phyloP scores from a whole-genome alignment of 2,329 filamentous ascomycete genomes.

The Claviceps capensis region DNA sequence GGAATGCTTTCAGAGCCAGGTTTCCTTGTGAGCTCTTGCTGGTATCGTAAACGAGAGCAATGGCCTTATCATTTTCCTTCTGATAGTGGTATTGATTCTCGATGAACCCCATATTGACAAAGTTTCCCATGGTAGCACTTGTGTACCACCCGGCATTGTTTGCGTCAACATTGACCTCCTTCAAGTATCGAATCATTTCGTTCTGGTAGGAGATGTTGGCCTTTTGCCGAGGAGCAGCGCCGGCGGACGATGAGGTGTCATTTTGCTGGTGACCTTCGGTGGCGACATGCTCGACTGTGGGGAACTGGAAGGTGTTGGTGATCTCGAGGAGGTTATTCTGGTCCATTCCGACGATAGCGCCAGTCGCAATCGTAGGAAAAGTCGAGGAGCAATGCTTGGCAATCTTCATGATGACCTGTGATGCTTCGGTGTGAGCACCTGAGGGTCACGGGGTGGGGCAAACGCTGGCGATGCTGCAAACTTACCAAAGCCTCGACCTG shows the following conservation, averaged over 20 bases:
- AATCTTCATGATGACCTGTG: constrained; percentile 89
- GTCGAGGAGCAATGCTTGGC: constrained; percentile 84
- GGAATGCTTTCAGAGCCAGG: constrained; percentile 81
- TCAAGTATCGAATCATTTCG: constrained; percentile 93
- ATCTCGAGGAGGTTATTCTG: constrained; percentile 67
- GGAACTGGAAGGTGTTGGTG: constrained; percentile 93
- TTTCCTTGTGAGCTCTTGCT: constrained; percentile 88
- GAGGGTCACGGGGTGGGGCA: constrained; percentile 21
- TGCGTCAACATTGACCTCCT: constrained; percentile 96
- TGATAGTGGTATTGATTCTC: constrained; percentile 98
- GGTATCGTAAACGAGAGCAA: constrained; percentile 88
- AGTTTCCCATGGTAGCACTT: constrained; percentile 97
- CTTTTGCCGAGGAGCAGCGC: constrained; percentile 84
- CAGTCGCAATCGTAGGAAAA: constrained; percentile 82
- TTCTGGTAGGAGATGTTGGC: constrained; percentile 77
- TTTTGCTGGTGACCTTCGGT: constrained; percentile 57
- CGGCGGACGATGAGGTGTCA: constrained; percentile 61
- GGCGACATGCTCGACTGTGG: constrained; percentile 58
- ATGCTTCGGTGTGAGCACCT: constrained; percentile 8
- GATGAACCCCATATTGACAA: constrained; percentile 85
- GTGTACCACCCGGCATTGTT: constrained; percentile 99
- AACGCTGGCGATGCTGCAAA: constrained; percentile 11
- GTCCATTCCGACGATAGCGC: constrained; percentile 89
- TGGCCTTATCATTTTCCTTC: constrained; percentile 79
- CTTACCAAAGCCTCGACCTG: constrained; percentile 89